Base-by-base conservation (phyloP, 2,329 filamentous ascomycete genomes). In the Trichoderma sp. region DNA sequence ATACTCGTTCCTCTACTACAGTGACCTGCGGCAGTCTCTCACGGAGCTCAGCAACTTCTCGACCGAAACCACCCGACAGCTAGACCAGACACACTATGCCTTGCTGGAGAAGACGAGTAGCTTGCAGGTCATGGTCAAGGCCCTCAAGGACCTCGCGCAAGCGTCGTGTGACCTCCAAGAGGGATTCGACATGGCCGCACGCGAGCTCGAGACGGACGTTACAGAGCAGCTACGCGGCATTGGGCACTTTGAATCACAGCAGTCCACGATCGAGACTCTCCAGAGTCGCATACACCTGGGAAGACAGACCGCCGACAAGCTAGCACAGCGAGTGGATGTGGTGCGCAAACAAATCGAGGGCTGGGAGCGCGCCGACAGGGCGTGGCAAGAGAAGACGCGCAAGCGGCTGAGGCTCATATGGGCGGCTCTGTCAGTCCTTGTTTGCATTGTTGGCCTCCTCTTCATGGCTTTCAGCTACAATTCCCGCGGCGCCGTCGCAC, bases 81-180 rank as follows among this genome's bases (percentile, higher is more conserved):
- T 95, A 56, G 92, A 95, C 79, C 88, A 92, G 72, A 91, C 91
- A 3, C 95, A 94, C 81, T 92, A 92, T 74, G 88, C 89, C 0
- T 87, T 94, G 11, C 84, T 94, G 34, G 90, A 93, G 78, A 93
- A 91, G 77, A 85, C 92, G 63, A 86, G 86, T 64, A 80, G 85
- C 1, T 83, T 95, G 47, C 90, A 91, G 69, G 86, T 84, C 75
- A 93, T 90, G 1, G 87, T 94, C 51, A 80, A 84, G 6, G 87
- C 86, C 3, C 83, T 95, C 32, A 90, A 90, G 76, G 89, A 92
- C 75, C 85, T 95, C n/a, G 89, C 91, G 0, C 83, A 83, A 34
- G 84, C 88, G 76, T 90, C 90, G 6, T 86, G 85, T 69, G 84
- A 88, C 66, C 84, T 91, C 9, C 87, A 88, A 73, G 81, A 82